These are phyloP conservation scores for Boletus bicolor DNA, from an alignment of 768 basidiomycete genomes.

Conservation along the genomic window DNA sequence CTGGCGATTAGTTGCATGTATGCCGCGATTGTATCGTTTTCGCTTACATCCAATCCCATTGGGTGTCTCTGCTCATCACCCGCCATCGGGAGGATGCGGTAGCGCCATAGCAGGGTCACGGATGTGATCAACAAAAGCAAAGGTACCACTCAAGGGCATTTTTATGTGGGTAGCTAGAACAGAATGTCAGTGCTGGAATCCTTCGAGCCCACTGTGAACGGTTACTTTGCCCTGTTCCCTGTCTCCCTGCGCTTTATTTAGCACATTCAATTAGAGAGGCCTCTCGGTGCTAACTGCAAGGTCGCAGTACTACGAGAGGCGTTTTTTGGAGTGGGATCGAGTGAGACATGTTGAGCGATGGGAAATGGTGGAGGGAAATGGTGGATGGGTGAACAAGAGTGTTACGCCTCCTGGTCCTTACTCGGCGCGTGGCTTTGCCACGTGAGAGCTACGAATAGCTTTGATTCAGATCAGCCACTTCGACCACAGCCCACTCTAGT, in stretches of 20 bases:
- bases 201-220: slow-evolving; percentile 6
- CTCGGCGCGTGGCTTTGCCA: slow-evolving; percentile 32
- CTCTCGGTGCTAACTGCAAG: not conserved
- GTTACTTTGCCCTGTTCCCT: slow-evolving; percentile 29
- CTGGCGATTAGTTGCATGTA: slow-evolving; percentile 16
- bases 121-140: not conserved
- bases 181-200: slow-evolving; percentile 8
- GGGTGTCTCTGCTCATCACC: slow-evolving; percentile 15
- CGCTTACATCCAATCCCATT: slow-evolving; percentile 2
- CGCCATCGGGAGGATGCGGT: slow-evolving; percentile 22
- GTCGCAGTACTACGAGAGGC: not conserved
- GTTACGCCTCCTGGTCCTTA: slow-evolving; percentile 30
- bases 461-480: slow-evolving; percentile 21
- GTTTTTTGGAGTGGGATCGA: slow-evolving; percentile 12
- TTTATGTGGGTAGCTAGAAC: not conserved
- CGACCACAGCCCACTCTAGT: not conserved
- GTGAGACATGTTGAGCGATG: slow-evolving; percentile 24
- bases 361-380: slow-evolving; percentile 27
- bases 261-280: not conserved
- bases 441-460: slow-evolving; percentile 26
- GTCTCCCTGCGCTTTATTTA: not conserved
- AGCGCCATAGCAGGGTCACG: not conserved
- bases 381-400: slow-evolving; percentile 35
- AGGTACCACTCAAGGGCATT: not conserved
- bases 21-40: slow-evolving; percentile 5